Conservation (phyloP, 78 protist species). For the Dictyostelium firmibasis region DNA sequence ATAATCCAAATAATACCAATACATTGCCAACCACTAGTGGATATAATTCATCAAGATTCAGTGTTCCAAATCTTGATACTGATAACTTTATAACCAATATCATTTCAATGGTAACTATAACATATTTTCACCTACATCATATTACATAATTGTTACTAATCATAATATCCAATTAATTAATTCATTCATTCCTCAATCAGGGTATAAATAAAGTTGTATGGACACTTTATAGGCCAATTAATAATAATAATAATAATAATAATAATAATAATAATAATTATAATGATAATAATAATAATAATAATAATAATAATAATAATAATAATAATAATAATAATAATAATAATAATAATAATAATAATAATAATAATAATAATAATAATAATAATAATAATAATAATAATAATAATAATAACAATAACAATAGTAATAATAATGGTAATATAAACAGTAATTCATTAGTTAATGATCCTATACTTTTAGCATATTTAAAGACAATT, state of each 20-base stretch:
- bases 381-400: neutral
- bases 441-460: neutral
- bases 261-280: neutral
- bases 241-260: neutral
- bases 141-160: too few relatives aligned
- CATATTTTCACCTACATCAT: too few relatives aligned
- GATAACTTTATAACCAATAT: neutral
- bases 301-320: neutral
- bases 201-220: conserved; percentile 27
- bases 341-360: too few relatives aligned
- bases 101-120: neutral
- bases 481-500: conserved; percentile 40
- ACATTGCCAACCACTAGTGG: neutral
- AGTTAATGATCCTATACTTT: conserved; percentile 43
- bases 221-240: conserved; percentile 18
- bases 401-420: neutral
- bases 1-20: neutral
- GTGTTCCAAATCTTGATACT: neutral
- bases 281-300: neutral
- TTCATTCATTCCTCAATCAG: neutral
- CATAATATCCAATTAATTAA: neutral
- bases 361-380: too few relatives aligned
- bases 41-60: neutral
- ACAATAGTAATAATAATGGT: neutral
- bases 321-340: neutral